Base-by-base conservation (phyloP, 805 yeast species). In the Middelhovenomyces tepae region DNA sequence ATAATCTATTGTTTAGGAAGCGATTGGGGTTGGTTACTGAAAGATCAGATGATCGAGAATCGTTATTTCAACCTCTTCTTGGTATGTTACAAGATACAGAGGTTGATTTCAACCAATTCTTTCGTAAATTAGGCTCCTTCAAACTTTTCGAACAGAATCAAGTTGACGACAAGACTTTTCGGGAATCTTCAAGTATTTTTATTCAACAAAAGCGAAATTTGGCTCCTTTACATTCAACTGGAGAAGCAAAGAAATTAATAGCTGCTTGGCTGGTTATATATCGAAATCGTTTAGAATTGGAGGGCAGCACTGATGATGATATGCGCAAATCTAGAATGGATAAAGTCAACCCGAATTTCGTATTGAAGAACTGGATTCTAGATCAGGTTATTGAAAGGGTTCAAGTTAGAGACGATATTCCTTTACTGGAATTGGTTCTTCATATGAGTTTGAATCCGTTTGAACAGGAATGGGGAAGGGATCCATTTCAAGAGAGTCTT, bases 321-420 rank as follows among this genome's bases (percentile, higher is more conserved):
- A 52, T 50, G 8, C 63, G 87, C 32, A 44, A 39, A 3, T 41
- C 37, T 6, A 44, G 62, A 3, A 73, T 85, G 30, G 50, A 58
- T 5, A 34, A 44, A 2, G 61, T 58, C 31, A 91, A 89, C 48
- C 98, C 97, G 2, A 51, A 72, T 22, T 89, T 89, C 49, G 68
- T 81, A 4, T 91, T 95, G 14, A 67, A 89, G 39, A 81, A 76
- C 42, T 84, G 94, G 86, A 77, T 87, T 33, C 62, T 91, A 34
- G 84, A 85, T 34, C 87, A 86, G 40, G 95, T 85, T 1, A 77
- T 83, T 28, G 66, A 70, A 0, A 62, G 67, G 22, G 81, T 74
- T 2, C 60, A 67, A 18, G 56, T 59, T 26, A 62, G 62, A n/a
- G 64, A 69, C 22, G 76, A 75, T 49, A 48, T 65, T 8, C 59